Evolutionary conservation across 2,329 filamentous ascomycete genomes (phyloP).

Genomic region (Teratosphaeria viscida): DNA sequence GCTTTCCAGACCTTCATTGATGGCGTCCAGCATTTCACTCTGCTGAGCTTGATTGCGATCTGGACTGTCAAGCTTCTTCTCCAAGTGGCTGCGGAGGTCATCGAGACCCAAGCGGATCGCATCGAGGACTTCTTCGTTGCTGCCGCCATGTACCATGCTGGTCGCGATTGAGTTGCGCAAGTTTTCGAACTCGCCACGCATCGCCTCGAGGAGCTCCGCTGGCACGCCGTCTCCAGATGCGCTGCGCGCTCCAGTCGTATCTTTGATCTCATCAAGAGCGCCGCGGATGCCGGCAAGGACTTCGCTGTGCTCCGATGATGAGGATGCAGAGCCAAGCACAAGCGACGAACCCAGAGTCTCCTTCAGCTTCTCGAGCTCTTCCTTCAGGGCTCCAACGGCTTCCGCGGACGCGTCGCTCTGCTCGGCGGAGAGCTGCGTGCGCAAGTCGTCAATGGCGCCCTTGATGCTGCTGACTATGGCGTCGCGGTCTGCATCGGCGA

Average conservation of each 20-base stretch:
- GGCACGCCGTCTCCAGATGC: slow-evolving; percentile 23
- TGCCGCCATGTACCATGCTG: slow-evolving; percentile 30
- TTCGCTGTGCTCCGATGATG: slow-evolving; percentile 17
- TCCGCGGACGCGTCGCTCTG: slow-evolving; percentile 33
- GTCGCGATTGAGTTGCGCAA: slow-evolving; percentile 33
- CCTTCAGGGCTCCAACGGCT: slow-evolving; percentile 31
- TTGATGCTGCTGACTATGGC: slow-evolving; percentile 59
- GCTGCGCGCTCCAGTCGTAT: slow-evolving; percentile 16
- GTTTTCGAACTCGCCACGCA: slow-evolving; percentile 41
- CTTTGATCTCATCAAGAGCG: slow-evolving; percentile 30
- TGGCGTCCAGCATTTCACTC: slow-evolving; percentile 49
- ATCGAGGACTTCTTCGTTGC: slow-evolving; percentile 40
- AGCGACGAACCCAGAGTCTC: slow-evolving; percentile 33
- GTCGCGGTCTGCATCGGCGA: slow-evolving; percentile 41
- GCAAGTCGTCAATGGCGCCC: slow-evolving; percentile 34
- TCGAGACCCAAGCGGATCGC: slow-evolving; percentile 40
- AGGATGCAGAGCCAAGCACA: slow-evolving; percentile 25
- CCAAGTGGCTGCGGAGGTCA: slow-evolving; percentile 38
- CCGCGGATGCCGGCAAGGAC: slow-evolving; percentile 16
- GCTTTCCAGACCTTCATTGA: slow-evolving; percentile 61
- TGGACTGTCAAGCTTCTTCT: slow-evolving; percentile 43
- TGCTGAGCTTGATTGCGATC: slow-evolving; percentile 43
- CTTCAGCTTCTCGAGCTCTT: slow-evolving; percentile 33
- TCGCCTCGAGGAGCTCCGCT: slow-evolving; percentile 43
- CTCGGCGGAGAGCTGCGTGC: slow-evolving; percentile 27